Base-by-base conservation (phyloP, 1,284 basidiomycete species). In the Cerrena zonata region DNA sequence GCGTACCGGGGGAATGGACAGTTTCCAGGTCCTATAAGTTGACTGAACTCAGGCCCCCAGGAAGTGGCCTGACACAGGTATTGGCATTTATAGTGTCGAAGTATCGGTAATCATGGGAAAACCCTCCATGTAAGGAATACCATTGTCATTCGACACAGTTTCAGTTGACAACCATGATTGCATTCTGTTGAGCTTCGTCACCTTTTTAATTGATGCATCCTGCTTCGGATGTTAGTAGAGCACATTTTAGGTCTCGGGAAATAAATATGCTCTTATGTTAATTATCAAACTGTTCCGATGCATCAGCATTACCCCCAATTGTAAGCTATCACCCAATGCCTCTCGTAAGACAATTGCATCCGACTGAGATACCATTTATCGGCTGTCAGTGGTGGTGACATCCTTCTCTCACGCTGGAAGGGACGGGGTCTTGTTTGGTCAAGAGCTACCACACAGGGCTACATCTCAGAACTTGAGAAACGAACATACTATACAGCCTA, bases 141-240 rank as follows among this genome's bases (percentile, higher is more conserved):
- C 75, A 58, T 75, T 73, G 13, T 25, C 30, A 58, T 67, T 48
- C 47, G 77, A 73, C 75, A 82, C 68, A 86, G 85, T 63, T 83
- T 86, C 77, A 77, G 62, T 91, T 83, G 7, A 89, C 76, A 3
- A 91, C 79, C 22, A 91, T 88, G 27, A 91, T 75, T 0, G 86
- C 89, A 63, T 87, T 84, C 76, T 70, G 59, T 80, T 82, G 15
- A 69, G 69, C 30, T 68, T 65, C 1, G 80, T 78, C 12, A 81
- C 79, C 44, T 68, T 65, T 26, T 71, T 61, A 11, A 84, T 77
- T 4, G 82, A 69, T 11, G 75, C 73, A 58, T 88, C 84, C 76
- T 78, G 26, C 10, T n/a, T n/a, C n/a, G n/a, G 18, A n/a, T 44
- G 42, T 38, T 18, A 34, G 5, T 26, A 23, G 22, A 40, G 12